Evolutionary conservation across 805 yeast genomes (phyloP), one percentile per base, ranked within the genome.

Genomic region (Ogataea dorogensis): DNA sequence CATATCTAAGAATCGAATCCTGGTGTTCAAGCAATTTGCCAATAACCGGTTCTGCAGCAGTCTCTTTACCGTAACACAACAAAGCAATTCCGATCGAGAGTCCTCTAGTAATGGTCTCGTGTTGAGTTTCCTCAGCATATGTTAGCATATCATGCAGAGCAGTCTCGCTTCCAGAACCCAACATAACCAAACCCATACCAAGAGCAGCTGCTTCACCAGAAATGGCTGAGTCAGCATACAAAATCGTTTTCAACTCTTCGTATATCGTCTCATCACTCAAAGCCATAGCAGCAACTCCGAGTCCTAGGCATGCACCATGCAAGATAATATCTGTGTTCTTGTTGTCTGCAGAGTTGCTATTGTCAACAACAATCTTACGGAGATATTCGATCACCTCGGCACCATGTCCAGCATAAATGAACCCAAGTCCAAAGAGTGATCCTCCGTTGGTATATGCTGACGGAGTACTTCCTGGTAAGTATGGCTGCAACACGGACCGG

Each of bases 221-320:
- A 25, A 86, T 74, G 3, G 97, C 98, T 20, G 93, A 82, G 58
- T 93, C 98, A 8, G 89, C 75, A 58, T 81, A 89, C 45, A 93
- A 67, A 4, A 91, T 86, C 31, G 80, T 86, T 54, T 82, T 84
- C 56, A 93, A 72, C 37, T 85, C 85, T 47, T 86, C 95, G 54
- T 84, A 88, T 28, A 87, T 73, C 29, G 75, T 71, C 42, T 70
- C 78, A 57, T 82, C 81, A 29, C 81, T 79, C 22, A 91, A 75
- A 1, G 91, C 96, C 97, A 93, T 88, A 20, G 95, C 97, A 5
- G 98, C 96, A 31, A 91, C 86, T 67, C 97, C 98, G 33, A 83
- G 71, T 54, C 98, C 98, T 33, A 93, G 74, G 47, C 93, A 83
- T 6, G 97, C 98, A 60, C 98, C 98, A 57, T 93, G 98, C 43